Evolutionary conservation across 768 basidiomycete species (phyloP).

Genomic region (Kockovaella imperatae): DNA sequence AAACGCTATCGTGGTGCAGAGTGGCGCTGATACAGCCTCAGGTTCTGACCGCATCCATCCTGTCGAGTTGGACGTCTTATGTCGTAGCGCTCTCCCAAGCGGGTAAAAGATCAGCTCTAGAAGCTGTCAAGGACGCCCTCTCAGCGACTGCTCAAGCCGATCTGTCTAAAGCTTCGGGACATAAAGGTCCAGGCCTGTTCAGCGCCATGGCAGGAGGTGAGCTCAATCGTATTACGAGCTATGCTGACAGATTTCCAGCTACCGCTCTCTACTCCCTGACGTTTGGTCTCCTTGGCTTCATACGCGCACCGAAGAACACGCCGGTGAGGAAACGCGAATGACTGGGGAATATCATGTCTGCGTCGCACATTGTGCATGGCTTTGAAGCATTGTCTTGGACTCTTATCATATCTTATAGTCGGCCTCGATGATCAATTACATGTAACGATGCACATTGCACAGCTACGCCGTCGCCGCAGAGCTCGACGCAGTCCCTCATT

Average conservation of each 20-base stretch:
- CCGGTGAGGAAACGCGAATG: conserved; percentile 20
- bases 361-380: too few relatives aligned
- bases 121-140: conserved; percentile 16
- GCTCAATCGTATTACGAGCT: conserved; percentile 2
- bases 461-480: too few relatives aligned
- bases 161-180: conserved; percentile 8
- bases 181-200: conserved; percentile 20
- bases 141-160: conserved; percentile 12
- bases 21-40: conserved; percentile 1
- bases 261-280: conserved; percentile 37
- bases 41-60: conserved; percentile 34
- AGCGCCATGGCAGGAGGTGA: conserved; percentile 27
- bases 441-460: too few relatives aligned
- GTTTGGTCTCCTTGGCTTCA: conserved; percentile 36
- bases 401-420: too few relatives aligned
- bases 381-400: too few relatives aligned
- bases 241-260: conserved; percentile 12
- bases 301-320: conserved; percentile 27
- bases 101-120: conserved; percentile 19
- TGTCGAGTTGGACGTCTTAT: conserved; percentile 33
- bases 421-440: too few relatives aligned
- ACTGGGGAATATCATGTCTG: too few relatives aligned
- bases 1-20: not conserved
- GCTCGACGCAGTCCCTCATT: too few relatives aligned
- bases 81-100: conserved; percentile 34